These are phyloP conservation scores for Colletotrichum gloeosporioides DNA, from an alignment of 2,329 filamentous ascomycete species.

Conservation along the genomic window DNA sequence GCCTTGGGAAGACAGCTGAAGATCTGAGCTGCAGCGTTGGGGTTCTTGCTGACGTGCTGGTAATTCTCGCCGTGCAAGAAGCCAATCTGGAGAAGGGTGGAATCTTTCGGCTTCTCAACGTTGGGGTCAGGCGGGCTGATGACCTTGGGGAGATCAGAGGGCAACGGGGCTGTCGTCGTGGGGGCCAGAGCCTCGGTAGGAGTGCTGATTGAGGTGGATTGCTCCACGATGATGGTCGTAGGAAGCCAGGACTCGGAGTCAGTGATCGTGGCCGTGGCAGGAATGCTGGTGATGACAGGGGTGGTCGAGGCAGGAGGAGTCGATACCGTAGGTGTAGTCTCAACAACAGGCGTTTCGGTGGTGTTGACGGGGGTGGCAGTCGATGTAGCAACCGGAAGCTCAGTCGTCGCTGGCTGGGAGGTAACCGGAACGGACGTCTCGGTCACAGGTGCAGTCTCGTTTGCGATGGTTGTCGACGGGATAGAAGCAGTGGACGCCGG, in stretches of 20 bases:
- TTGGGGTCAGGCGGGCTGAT: conserved; percentile 74
- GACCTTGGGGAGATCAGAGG: conserved; percentile 72
- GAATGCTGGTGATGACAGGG: conserved; percentile 40
- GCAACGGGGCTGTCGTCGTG: conserved; percentile 58
- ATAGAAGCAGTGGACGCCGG: conserved; percentile 1
- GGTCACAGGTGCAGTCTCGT: not conserved
- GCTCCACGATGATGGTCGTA: conserved; percentile 65
- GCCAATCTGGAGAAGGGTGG: conserved; percentile 80
- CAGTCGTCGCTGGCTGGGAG: not conserved
- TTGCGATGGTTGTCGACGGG: not conserved
- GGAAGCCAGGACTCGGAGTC: conserved; percentile 57
- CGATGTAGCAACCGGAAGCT: not conserved
- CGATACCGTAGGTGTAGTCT: conserved; percentile 3
- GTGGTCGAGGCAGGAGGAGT: conserved; percentile 5
- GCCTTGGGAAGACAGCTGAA: conserved; percentile 79
- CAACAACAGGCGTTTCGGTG: conserved; percentile 3
- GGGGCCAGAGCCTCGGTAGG: conserved; percentile 42
- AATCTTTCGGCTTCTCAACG: conserved; percentile 62
- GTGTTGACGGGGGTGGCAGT: conserved; percentile 18
- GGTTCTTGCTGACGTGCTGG: conserved; percentile 75
- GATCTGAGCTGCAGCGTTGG: conserved; percentile 81
- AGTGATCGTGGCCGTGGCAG: conserved; percentile 47
- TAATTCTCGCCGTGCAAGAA: conserved; percentile 86
- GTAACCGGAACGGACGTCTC: not conserved
- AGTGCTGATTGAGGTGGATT: conserved; percentile 46